phyloP scores from a whole-genome alignment of 805 yeast genomes.

The Starmerella potacharoeniae region DNA sequence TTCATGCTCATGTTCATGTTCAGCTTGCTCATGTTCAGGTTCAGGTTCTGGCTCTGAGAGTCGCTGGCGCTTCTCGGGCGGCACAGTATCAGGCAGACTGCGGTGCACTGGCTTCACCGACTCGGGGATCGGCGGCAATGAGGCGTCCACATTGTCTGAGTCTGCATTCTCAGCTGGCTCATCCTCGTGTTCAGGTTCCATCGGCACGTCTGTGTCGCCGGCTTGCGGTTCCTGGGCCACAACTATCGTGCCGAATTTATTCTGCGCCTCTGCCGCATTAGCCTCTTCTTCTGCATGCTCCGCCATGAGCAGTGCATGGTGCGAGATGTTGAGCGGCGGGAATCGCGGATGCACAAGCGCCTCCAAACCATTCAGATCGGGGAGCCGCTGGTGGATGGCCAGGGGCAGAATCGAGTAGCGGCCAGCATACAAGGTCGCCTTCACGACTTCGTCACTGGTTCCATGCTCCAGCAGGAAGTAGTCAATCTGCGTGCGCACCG shows the following conservation, averaged over 20 bases:
- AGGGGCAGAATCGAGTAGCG: conserved; percentile 61
- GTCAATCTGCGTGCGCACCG: conserved; percentile 50
- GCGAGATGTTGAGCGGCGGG: conserved; percentile 19
- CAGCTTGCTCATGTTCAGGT: not conserved
- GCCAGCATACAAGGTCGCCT: conserved; percentile 60
- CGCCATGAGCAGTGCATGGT: conserved; percentile 2
- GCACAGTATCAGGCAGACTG: not conserved
- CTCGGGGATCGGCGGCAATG: conserved; percentile 5
- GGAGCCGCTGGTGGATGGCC: conserved; percentile 31
- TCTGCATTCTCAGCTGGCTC: not conserved
- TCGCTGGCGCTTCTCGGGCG: conserved; percentile 8
- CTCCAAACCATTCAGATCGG: conserved; percentile 18
- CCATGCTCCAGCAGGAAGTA: conserved; percentile 29
- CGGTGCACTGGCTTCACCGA: conserved; percentile 3
- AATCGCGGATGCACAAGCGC: conserved; percentile 23
- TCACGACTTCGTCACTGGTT: conserved; percentile 32
- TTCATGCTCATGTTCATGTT: not conserved
- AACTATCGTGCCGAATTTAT: not conserved
- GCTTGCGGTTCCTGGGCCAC: not conserved
- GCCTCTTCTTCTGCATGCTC: not conserved
- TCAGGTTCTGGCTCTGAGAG: not conserved
- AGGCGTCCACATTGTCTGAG: not conserved
- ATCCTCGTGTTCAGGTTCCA: not conserved
- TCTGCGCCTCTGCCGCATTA: not conserved
- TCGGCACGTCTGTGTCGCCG: not conserved